Conservation (phyloP, 2,329 filamentous ascomycete species). For the Penicillium thymicola region DNA sequence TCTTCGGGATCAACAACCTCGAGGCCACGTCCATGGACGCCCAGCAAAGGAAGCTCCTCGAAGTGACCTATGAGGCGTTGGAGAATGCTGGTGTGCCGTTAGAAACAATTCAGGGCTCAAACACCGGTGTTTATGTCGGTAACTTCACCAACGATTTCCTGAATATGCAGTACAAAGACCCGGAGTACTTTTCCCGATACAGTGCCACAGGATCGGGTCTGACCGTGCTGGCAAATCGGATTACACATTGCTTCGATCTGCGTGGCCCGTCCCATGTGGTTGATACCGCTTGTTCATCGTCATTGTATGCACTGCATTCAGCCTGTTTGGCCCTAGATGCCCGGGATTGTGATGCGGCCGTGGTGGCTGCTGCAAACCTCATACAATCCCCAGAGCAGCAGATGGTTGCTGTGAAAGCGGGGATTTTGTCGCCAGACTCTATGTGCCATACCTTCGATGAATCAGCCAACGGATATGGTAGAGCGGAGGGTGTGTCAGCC, state of each 20-base stretch:
- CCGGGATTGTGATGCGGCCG: neutral
- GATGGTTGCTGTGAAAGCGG: neutral
- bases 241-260: slow-evolving; percentile 1
- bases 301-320: neutral
- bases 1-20: slow-evolving; percentile 1
- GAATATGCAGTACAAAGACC: neutral
- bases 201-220: neutral
- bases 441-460: slow-evolving; percentile 13
- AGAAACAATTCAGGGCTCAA: neutral
- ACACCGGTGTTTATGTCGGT: slow-evolving; percentile 1
- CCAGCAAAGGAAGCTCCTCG: slow-evolving; percentile 3
- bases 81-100: slow-evolving; percentile 1
- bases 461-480: slow-evolving; percentile 17
- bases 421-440: slow-evolving; percentile 8
- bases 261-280: neutral
- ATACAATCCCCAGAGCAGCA: neutral
- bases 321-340: neutral
- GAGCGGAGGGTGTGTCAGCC: slow-evolving; percentile 18
- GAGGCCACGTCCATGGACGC: slow-evolving; percentile 7
- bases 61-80: slow-evolving; percentile 2
- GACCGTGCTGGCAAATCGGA: neutral
- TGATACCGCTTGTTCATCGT: slow-evolving; percentile 6
- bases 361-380: slow-evolving; percentile 2
- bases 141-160: slow-evolving; percentile 2
- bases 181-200: neutral